A percentile compares a stretch with the other conserved stretches of the same genome.
Evolutionary conservation across 148 eudicot species (phyloP).

Genomic region (Chenopodium album): DNA sequence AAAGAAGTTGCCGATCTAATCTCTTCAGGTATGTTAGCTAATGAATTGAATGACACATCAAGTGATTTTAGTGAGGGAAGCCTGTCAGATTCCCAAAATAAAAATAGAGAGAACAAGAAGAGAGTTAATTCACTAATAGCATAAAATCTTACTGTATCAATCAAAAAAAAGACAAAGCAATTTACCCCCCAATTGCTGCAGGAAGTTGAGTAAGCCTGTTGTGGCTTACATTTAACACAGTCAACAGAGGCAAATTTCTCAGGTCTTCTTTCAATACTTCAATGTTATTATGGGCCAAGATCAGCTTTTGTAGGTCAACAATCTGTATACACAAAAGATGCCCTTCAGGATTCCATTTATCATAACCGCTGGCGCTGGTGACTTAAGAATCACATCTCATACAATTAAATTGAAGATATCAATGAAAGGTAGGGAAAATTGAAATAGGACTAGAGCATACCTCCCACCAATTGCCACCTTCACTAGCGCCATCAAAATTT

Average conservation of each 20-base stretch:
- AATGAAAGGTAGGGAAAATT: slow-evolving; percentile 10
- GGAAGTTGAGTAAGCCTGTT: slow-evolving; percentile 87
- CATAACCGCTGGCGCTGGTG: slow-evolving; percentile 2
- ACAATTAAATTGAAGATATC: background rate
- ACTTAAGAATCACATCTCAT: background rate
- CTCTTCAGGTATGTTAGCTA: slow-evolving; percentile 68
- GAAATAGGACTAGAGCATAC: slow-evolving; percentile 35
- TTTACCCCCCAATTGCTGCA: slow-evolving; percentile 92
- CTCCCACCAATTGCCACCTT: slow-evolving; percentile 99
- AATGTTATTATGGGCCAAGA: slow-evolving; percentile 88
- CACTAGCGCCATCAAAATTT: slow-evolving; percentile 72
- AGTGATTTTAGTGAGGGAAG: slow-evolving; percentile 71
- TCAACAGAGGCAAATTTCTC: slow-evolving; percentile 58
- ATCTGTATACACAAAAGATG: slow-evolving; percentile 44
- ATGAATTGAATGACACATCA: slow-evolving; percentile 70
- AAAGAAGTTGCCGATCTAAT: slow-evolving; percentile 77
- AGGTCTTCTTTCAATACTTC: slow-evolving; percentile 75
- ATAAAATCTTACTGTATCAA: slow-evolving; percentile 2
- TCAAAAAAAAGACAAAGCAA: slow-evolving; percentile 9
- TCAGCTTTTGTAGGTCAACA: slow-evolving; percentile 94
- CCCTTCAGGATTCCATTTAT: slow-evolving; percentile 6
- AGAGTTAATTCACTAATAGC: slow-evolving; percentile 12
- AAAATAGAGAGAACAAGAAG: slow-evolving; percentile 12
- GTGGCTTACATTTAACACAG: slow-evolving; percentile 86
- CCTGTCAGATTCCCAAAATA: slow-evolving; percentile 39